Evolutionary conservation across 2,329 filamentous ascomycete genomes (phyloP).

Genomic region (Blastomyces silverae): DNA sequence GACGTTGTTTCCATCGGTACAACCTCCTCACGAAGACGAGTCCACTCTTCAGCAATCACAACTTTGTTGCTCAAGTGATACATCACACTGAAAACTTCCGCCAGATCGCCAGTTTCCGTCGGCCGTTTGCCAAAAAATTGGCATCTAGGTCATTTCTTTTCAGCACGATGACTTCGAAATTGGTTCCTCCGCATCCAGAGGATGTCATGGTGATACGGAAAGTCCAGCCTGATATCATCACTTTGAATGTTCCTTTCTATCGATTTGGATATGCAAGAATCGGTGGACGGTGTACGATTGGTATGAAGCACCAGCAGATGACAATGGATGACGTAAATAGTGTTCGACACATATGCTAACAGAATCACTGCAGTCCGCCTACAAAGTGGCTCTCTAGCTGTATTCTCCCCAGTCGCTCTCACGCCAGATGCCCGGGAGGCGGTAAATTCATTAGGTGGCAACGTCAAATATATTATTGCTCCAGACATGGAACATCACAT

Average conservation of each 20-base stretch:
- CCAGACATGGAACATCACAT: conserved; percentile 93
- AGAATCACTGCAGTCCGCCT: conserved; percentile 58
- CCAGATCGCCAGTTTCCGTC: neutral
- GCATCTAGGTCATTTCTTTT: conserved; percentile 21
- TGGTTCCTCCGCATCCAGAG: conserved; percentile 64
- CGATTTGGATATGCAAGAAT: conserved; percentile 74
- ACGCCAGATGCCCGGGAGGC: conserved; percentile 65
- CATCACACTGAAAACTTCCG: neutral
- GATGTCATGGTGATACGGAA: conserved; percentile 87
- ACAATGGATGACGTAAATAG: neutral
- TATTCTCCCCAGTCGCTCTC: conserved; percentile 86
- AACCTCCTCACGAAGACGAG: neutral
- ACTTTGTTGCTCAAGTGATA: conserved; percentile 1
- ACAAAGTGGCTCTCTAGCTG: conserved; percentile 66
- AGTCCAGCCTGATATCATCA: conserved; percentile 59
- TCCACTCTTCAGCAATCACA: neutral
- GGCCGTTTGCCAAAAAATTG: conserved; percentile 4
- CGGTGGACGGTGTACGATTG: conserved; percentile 78
- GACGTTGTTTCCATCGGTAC: neutral
- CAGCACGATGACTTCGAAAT: conserved; percentile 52
- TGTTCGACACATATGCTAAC: conserved; percentile 9
- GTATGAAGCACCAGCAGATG: conserved; percentile 43
- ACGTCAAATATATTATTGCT: conserved; percentile 77
- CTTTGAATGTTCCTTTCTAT: conserved; percentile 64
- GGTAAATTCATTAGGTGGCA: conserved; percentile 56